Conservation (phyloP, 2,329 filamentous ascomycete genomes). For the Tolypocladium album region DNA sequence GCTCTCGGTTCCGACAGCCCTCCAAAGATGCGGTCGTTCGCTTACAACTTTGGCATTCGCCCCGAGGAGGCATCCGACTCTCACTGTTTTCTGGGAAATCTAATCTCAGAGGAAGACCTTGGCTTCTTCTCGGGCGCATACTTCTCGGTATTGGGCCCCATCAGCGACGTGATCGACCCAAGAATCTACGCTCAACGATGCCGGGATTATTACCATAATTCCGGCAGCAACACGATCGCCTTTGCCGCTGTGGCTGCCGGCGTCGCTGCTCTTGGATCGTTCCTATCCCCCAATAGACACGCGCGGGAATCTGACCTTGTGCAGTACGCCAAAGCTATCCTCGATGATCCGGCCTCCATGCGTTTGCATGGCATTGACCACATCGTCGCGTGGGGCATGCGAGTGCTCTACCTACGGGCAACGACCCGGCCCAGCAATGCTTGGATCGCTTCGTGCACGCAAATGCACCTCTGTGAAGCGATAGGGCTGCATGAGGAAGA, state of each 20-base stretch:
- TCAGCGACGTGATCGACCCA: conserved; percentile 7
- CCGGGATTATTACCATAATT: conserved; percentile 8
- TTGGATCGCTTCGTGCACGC: conserved; percentile 12
- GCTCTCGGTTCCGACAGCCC: conserved; percentile 9
- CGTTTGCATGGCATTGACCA: conserved; percentile 8
- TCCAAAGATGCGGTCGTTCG: conserved; percentile 9
- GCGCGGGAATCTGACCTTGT: conserved; percentile 9
- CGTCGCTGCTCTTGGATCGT: conserved; percentile 12
- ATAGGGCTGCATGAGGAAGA: conserved; percentile 11
- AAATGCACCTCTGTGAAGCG: conserved; percentile 11
- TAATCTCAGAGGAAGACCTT: conserved; percentile 11
- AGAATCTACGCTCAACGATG: conserved; percentile 7
- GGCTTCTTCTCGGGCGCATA: conserved; percentile 6
- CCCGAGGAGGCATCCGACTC: conserved; percentile 8
- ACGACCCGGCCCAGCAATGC: conserved; percentile 11
- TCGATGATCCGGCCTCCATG: conserved; percentile 12
- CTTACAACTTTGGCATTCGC: conserved; percentile 12
- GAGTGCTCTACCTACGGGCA: conserved; percentile 10
- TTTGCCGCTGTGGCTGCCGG: conserved; percentile 11
- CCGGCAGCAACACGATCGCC: conserved; percentile 4
- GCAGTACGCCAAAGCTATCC: conserved; percentile 10
- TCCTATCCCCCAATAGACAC: conserved; percentile 8
- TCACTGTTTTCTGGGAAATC: conserved; percentile 5
- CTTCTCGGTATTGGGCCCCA: conserved; percentile 9
- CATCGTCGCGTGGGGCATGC: conserved; percentile 9